Evolutionary conservation across 192 early-diverging fungal species (phyloP).

Genomic region (Backusella australiensis): DNA sequence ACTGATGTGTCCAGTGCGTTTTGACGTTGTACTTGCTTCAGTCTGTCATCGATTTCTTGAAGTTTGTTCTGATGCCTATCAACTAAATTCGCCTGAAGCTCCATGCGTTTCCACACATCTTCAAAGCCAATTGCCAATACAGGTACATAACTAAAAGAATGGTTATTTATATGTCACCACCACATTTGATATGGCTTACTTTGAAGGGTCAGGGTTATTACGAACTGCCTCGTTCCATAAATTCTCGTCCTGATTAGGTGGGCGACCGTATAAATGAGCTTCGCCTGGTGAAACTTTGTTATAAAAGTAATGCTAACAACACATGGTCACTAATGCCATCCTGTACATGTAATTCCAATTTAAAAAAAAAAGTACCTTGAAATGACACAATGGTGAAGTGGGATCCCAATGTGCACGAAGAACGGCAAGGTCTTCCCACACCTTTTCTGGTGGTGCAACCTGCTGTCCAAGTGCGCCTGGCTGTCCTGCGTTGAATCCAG

Average conservation of each 20-base stretch:
- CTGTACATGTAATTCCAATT: not conserved
- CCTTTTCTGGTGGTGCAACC: conserved; percentile 35
- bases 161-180: no score
- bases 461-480: conserved; percentile 40
- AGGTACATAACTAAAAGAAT: conserved; percentile 74
- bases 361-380: conserved; percentile 51
- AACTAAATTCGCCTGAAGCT: conserved; percentile 66
- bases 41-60: conserved; percentile 55
- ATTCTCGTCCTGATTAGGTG: conserved; percentile 61
- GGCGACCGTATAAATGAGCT: conserved; percentile 72
- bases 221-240: conserved; percentile 81
- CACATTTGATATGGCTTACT: conserved; percentile 41
- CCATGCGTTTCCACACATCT: conserved; percentile 84
- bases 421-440: conserved; percentile 61
- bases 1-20: conserved; percentile 72
- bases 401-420: conserved; percentile 81
- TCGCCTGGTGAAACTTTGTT: conserved; percentile 90
- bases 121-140: conserved; percentile 89
- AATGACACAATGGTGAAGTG: conserved; percentile 70
- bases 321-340: not conserved
- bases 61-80: conserved; percentile 56
- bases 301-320: conserved; percentile 83
- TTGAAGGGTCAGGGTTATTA: conserved; percentile 87
- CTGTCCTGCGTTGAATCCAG: conserved; percentile 19
- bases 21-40: conserved; percentile 58